A percentile compares a stretch with the other conserved stretches of the same genome.
phyloP scores from a whole-genome alignment of 768 basidiomycete genomes.

The Sarcodon aspratus region DNA sequence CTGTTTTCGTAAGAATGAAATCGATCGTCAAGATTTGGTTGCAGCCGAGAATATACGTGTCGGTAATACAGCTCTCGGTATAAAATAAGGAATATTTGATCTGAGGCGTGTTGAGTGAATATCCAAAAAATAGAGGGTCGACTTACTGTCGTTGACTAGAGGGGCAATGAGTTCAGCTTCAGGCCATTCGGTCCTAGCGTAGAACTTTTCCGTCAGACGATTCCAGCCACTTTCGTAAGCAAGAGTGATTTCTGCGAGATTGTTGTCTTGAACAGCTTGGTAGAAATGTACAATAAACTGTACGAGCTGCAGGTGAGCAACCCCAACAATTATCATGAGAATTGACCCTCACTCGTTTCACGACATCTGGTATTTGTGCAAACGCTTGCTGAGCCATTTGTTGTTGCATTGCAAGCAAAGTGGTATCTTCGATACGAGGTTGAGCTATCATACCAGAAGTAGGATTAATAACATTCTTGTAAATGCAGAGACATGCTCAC shows the following conservation, averaged over 20 bases:
- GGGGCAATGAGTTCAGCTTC: slow-evolving; percentile 94
- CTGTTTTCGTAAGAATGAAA: slow-evolving; percentile 98
- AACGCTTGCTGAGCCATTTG: slow-evolving; percentile 82
- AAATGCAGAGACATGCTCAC: slow-evolving; percentile 20
- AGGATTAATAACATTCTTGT: neutral
- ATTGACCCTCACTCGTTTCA: slow-evolving; percentile 58
- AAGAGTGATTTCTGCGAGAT: slow-evolving; percentile 80
- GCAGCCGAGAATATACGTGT: slow-evolving; percentile 91
- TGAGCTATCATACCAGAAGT: slow-evolving; percentile 22
- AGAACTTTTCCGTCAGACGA: slow-evolving; percentile 92
- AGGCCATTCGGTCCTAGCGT: slow-evolving; percentile 91
- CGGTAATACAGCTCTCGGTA: slow-evolving; percentile 95
- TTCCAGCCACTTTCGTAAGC: slow-evolving; percentile 98
- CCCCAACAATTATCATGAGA: neutral
- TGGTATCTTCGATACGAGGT: slow-evolving; percentile 60
- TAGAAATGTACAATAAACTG: slow-evolving; percentile 95
- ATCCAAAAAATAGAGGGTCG: neutral
- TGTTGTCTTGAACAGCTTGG: slow-evolving; percentile 85
- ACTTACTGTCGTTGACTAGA: slow-evolving; percentile 82
- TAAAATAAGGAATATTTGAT: slow-evolving; percentile 91
- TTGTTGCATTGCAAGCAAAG: slow-evolving; percentile 65
- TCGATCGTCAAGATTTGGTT: slow-evolving; percentile 93
- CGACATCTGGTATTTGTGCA: slow-evolving; percentile 76
- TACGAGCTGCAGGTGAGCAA: neutral
- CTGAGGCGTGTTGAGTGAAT: slow-evolving; percentile 21